A percentile compares a stretch with the other conserved stretches of the same genome.
These are phyloP conservation scores for Monosporascus ibericus DNA, from an alignment of 2,329 filamentous ascomycete genomes.

Conservation along the genomic window DNA sequence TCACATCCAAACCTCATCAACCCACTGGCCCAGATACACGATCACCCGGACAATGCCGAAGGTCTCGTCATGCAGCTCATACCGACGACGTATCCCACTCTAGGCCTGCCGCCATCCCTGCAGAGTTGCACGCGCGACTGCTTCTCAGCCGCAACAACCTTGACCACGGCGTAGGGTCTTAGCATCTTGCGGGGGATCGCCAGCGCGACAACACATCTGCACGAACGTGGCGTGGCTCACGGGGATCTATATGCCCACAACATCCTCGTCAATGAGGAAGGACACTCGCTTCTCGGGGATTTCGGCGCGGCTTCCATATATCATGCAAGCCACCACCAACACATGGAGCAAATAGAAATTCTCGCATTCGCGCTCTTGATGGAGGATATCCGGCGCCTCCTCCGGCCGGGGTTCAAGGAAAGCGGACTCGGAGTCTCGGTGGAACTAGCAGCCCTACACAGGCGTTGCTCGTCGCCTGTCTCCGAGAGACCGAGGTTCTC, in stretches of 20 bases:
- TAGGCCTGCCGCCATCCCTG: constrained; percentile 38
- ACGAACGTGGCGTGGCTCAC: constrained; percentile 36
- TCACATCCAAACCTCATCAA: constrained; percentile 39
- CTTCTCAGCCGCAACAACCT: constrained; percentile 25
- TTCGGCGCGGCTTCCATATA: constrained; percentile 44
- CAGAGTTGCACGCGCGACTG: constrained; percentile 40
- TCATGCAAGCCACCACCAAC: constrained; percentile 13
- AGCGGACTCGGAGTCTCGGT: constrained; percentile 7
- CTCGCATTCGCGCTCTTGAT: constrained; percentile 41
- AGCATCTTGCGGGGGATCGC: constrained; percentile 35
- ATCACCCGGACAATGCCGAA: constrained; percentile 30
- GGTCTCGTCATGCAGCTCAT: constrained; percentile 43
- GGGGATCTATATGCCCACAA: constrained; percentile 44
- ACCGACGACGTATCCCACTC: constrained; percentile 33
- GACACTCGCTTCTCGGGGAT: constrained; percentile 40
- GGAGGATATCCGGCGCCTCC: constrained; percentile 36
- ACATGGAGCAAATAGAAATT: constrained; percentile 39
- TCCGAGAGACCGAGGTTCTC: constrained; percentile 26
- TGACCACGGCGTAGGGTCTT: constrained; percentile 26
- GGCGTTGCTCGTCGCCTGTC: constrained; percentile 20
- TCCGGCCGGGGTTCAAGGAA: constrained; percentile 12
- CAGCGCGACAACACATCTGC: constrained; percentile 36
- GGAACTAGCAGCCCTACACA: constrained; percentile 22
- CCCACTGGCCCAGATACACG: constrained; percentile 36
- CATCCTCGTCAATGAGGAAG: constrained; percentile 33